Evolutionary conservation across 2,329 filamentous ascomycete genomes (phyloP), one percentile per base, ranked within the genome.

Genomic region (Neofusicoccum cordaticola): DNA sequence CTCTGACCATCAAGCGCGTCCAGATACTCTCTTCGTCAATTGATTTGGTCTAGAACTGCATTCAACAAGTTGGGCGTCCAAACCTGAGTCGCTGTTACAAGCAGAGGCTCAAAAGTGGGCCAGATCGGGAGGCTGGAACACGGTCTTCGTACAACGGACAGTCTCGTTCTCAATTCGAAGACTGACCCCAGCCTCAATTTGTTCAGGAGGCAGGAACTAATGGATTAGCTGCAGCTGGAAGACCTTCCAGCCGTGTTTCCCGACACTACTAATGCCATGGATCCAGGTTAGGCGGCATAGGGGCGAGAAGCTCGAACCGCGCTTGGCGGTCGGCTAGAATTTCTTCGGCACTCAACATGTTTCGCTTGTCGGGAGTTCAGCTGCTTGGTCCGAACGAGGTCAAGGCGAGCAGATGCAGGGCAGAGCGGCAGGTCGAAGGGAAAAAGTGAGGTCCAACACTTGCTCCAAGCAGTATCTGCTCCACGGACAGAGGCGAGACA

Each of bases 381-480:
- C 12, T 35, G 42, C 13, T 27, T 60, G 41, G 56, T 19, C 39
- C 56, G 56, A 22, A 34, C 31, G 39, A 27, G 42, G 4, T 37
- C 56, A 44, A 31, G n/a, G 31, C 22, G 56, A 37, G 27, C 56
- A 60, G 56, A 60, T 7, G n/a, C 22, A 47, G 42, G 31, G 44
- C 56, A 60, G 50, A 50, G 47, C 47, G 47, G 11, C 27, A n/a
- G 50, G 39, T 52, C 50, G 1, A 44, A 17, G 6, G 8, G 15
- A 31, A 27, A 9, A 15, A 11, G 31, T 17, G n/a, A 34, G 39
- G 34, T 12, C 53, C 53, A 58, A 8, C 39, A 45, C 39, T 60
- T 60, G 56, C 31, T 37, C 56, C 56, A 60, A 60, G 56, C 56
- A 60, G 41, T 4, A 47, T 60, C 56, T 48, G 42, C 41, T 60